These are phyloP conservation scores for Torrubiella hemipterigena DNA, from an alignment of 2,329 filamentous ascomycete species.

Conservation along the genomic window DNA sequence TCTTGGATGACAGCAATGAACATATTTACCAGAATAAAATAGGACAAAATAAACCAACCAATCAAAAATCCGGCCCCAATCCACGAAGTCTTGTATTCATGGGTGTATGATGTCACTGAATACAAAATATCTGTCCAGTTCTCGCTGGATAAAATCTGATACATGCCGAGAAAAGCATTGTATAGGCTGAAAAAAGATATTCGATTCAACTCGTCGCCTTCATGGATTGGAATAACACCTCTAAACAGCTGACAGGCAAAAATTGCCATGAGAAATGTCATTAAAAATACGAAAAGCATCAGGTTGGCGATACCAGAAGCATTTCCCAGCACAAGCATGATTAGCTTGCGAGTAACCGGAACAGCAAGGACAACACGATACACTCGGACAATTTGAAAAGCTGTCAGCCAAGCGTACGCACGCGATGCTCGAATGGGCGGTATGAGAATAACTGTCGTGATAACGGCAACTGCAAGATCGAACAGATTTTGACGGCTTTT, in stretches of 20 bases:
- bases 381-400: conserved; percentile 85
- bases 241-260: conserved; percentile 90
- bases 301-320: conserved; percentile 85
- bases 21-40: conserved; percentile 97
- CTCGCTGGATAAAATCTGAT: conserved; percentile 89
- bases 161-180: conserved; percentile 96
- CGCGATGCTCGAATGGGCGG: conserved; percentile 65
- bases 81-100: conserved; percentile 64
- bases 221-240: conserved; percentile 64
- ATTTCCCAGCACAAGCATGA: conserved; percentile 81
- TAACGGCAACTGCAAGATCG: conserved; percentile 67
- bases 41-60: conserved; percentile 89
- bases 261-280: conserved; percentile 87
- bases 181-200: conserved; percentile 84
- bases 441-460: conserved; percentile 76
- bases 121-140: conserved; percentile 91
- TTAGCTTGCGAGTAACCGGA: conserved; percentile 74
- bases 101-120: conserved; percentile 60
- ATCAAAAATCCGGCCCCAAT: conserved; percentile 85
- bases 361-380: conserved; percentile 89
- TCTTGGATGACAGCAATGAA: conserved; percentile 99
- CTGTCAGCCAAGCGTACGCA: conserved; percentile 75
- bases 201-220: conserved; percentile 47
- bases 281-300: conserved; percentile 91
- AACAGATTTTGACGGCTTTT: conserved; percentile 62